A percentile compares a stretch with the other conserved stretches of the same genome.
These are phyloP conservation scores for Candida tallmaniae DNA, from an alignment of 805 yeast species.

Conservation along the genomic window DNA sequence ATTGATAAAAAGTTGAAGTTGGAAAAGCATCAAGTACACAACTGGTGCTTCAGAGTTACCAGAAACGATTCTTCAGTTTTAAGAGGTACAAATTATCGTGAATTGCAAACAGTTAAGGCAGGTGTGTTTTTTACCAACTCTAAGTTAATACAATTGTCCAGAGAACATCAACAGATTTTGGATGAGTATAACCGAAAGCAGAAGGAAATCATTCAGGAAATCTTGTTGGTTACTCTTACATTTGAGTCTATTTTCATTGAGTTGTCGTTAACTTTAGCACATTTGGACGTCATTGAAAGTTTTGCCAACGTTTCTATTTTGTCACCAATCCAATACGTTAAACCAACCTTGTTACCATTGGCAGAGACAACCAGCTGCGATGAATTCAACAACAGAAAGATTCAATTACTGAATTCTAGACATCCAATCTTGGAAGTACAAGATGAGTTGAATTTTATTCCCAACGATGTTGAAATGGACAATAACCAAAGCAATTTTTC, in stretches of 20 bases:
- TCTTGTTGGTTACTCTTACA: conserved; percentile 73
- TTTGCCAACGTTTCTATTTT: conserved; percentile 78
- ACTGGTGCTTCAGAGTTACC: conserved; percentile 93
- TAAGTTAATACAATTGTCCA: conserved; percentile 55
- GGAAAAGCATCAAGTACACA: conserved; percentile 82
- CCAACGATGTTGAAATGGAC: conserved; percentile 76
- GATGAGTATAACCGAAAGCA: conserved; percentile 73
- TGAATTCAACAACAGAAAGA: conserved; percentile 36
- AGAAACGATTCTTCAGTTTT: conserved; percentile 82
- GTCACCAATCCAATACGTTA: conserved; percentile 77
- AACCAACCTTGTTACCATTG: conserved; percentile 64
- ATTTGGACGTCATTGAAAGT: conserved; percentile 76
- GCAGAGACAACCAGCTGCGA: conserved; percentile 21
- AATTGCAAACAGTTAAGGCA: conserved; percentile 88
- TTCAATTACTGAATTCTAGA: conserved; percentile 68
- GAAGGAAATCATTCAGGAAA: conserved; percentile 73
- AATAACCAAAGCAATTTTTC: conserved; percentile 50
- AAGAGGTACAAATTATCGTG: conserved; percentile 59
- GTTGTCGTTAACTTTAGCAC: conserved; percentile 59
- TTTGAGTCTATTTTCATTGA: conserved; percentile 75
- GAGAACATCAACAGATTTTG: conserved; percentile 53
- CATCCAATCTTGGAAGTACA: conserved; percentile 95
- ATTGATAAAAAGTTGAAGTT: conserved; percentile 83
- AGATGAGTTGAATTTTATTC: conserved; percentile 83
- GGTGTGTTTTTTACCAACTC: conserved; percentile 89